Evolutionary conservation across 2,329 filamentous ascomycete genomes (phyloP), one percentile per base, ranked within the genome.

Genomic region (Periconia macrospinosa): DNA sequence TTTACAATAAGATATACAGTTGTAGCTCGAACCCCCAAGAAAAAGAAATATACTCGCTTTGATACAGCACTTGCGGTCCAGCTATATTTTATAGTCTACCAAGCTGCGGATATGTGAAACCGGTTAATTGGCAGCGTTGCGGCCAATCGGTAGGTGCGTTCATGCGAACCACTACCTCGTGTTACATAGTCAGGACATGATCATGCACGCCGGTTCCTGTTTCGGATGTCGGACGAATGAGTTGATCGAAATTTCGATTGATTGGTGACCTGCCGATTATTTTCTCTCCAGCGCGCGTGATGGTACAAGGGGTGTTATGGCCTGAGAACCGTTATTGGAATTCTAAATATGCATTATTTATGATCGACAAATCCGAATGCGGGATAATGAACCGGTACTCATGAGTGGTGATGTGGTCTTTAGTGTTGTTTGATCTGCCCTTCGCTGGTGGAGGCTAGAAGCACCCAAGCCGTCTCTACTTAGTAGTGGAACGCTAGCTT

Each of bases 141-240:
- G 20, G 18, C 45, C 45, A 47, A 47, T 47, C 45, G 27, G 45
- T 20, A 17, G 30, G 27, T 20, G 45, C 27, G 45, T 47, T 47
- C 45, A 47, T 47, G 45, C 45, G 18, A 37, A 37, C 19, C 14
- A 37, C 17, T 47, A n/a, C 15, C 19, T 47, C n/a, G 17, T 37
- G 33, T 13, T 37, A 13, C 33, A 37, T 6, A 37, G 33, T 37
- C 33, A 6, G 5, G 11, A 37, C 33, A 37, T 37, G 5, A 37
- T 37, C 33, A 37, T 37, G 33, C 33, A 37, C 33, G 11, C 11
- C 33, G 11, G 33, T 37, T 37, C 15, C 5, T n/a, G 33, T 37
- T 37, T 37, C 15, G 33, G 33, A 37, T 37, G 33, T 13, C 33
- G 11, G 33, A 37, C 33, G 15, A 37, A n/a, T 37, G 6, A n/a